phyloP scores from a whole-genome alignment of 2,329 filamentous ascomycete species.

The Neonectria magnoliae region DNA sequence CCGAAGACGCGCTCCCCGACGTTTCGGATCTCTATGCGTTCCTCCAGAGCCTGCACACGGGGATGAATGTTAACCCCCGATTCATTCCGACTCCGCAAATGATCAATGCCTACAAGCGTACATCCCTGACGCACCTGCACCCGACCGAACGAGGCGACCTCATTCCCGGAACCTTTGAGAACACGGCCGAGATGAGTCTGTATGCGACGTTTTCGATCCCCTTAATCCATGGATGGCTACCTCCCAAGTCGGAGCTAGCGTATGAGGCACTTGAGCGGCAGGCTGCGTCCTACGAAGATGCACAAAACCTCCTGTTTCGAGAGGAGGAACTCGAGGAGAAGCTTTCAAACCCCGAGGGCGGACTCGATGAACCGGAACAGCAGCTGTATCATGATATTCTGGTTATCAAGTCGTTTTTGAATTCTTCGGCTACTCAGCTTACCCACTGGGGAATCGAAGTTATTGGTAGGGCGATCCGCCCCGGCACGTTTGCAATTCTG shows the following conservation, averaged over 20 bases:
- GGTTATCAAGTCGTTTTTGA: conserved; percentile 85
- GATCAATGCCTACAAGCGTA: conserved; percentile 59
- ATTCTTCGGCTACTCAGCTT: conserved; percentile 83
- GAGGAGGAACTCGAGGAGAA: conserved; percentile 91
- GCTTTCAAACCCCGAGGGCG: conserved; percentile 56
- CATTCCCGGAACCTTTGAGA: conserved; percentile 81
- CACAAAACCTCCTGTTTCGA: conserved; percentile 86
- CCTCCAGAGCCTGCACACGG: conserved; percentile 87
- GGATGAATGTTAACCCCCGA: conserved; percentile 97
- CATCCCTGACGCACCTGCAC: conserved; percentile 62
- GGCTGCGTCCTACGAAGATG: conserved; percentile 89
- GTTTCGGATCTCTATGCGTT: conserved; percentile 90
- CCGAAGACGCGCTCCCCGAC: conserved; percentile 77
- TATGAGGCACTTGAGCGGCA: conserved; percentile 77
- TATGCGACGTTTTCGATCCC: conserved; percentile 91
- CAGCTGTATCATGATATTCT: conserved; percentile 83
- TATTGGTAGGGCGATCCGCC: conserved; percentile 74
- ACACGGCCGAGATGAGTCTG: conserved; percentile 87
- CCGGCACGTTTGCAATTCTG: conserved; percentile 86
- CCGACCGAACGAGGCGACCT: conserved; percentile 58
- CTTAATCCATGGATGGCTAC: conserved; percentile 92
- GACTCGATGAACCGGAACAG: conserved; percentile 78
- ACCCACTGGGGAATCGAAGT: conserved; percentile 83
- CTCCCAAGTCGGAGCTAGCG: conserved; percentile 71
- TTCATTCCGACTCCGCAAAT: conserved; percentile 72